phyloP scores from a whole-genome alignment of 805 yeast species.

The Cyberlindnera meyerae region DNA sequence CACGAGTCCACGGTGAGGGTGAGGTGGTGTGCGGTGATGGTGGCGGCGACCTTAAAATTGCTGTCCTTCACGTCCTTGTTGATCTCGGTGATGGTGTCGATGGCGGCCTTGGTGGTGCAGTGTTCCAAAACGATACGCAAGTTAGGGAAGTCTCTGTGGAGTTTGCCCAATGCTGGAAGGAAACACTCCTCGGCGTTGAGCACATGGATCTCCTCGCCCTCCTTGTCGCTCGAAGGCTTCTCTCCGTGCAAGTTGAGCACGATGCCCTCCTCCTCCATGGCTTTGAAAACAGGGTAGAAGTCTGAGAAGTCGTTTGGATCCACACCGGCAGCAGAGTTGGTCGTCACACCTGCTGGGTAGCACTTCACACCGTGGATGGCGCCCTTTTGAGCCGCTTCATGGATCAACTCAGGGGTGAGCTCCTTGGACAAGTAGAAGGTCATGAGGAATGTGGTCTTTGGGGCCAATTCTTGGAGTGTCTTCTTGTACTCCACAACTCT shows the following conservation, averaged over 20 bases:
- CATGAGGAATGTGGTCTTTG: conserved; percentile 86
- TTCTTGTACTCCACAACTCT: conserved; percentile 67
- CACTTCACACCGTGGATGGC: conserved; percentile 87
- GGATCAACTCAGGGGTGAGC: conserved; percentile 81
- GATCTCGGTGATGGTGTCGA: conserved; percentile 67
- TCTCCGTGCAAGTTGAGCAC: conserved; percentile 94
- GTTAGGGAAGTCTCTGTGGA: conserved; percentile 80
- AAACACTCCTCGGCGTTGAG: conserved; percentile 92
- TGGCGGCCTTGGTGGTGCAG: conserved; percentile 88
- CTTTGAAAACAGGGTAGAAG: conserved; percentile 86
- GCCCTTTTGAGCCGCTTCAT: conserved; percentile 64
- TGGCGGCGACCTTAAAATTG: conserved; percentile 70
- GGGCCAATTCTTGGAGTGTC: conserved; percentile 59
- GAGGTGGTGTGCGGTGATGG: conserved; percentile 94
- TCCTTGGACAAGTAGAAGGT: conserved; percentile 76
- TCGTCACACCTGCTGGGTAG: conserved; percentile 99
- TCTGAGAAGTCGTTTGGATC: conserved; percentile 86
- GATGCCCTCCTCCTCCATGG: conserved; percentile 73
- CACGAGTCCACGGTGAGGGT: conserved; percentile 86
- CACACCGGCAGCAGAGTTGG: conserved; percentile 89
- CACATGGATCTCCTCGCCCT: conserved; percentile 71
- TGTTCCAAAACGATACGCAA: conserved; percentile 88
- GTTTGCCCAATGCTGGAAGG: conserved; percentile 77
- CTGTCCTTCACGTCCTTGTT: conserved; percentile 38
- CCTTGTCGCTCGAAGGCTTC: conserved; percentile 62